phyloP scores from a whole-genome alignment of 2,329 filamentous ascomycete species.

The Penicillium concentricum region DNA sequence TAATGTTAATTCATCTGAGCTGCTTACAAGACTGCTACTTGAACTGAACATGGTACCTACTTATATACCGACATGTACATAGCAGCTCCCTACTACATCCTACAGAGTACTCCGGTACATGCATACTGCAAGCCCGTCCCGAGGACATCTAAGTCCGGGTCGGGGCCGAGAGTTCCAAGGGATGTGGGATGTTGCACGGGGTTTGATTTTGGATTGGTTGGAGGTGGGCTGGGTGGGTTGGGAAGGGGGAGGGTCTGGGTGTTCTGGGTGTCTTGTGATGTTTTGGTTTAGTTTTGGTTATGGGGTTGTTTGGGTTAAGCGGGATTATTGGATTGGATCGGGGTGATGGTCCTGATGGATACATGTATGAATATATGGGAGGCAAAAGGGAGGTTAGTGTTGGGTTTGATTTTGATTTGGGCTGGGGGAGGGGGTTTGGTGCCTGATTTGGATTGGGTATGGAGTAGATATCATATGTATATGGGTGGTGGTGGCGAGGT shows the following conservation, averaged over 20 bases:
- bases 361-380: no score
- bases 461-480: background rate
- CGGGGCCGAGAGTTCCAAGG: background rate
- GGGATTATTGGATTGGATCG: background rate
- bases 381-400: background rate
- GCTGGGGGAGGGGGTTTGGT: background rate
- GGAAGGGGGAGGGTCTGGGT: constrained; percentile 2
- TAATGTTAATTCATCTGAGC: background rate
- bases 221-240: background rate
- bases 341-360: no score
- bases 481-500: background rate
- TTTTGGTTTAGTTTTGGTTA: background rate
- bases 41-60: background rate
- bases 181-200: background rate
- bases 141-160: background rate
- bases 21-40: background rate
- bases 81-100: background rate
- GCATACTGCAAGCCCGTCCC: background rate
- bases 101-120: background rate
- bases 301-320: background rate
- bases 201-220: background rate
- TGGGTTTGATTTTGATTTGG: background rate
- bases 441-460: background rate
- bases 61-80: background rate
- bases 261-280: background rate